Conservation (phyloP, 306 rosid species). For the peach (Prunus persica) region Prunus_persica_NCBIv2 NC_034013.1:16700501-16701000, state of each 20-base stretch:
- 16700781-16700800: not conserved
- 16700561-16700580: too few relatives aligned
- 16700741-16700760: not conserved
- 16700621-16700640: not conserved
- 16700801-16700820: too few relatives aligned
- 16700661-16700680: not conserved
- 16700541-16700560: not conserved
- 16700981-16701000: slow-evolving; percentile 47
- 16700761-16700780: not conserved
- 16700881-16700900: slow-evolving; percentile 10
- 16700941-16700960: slow-evolving; percentile 57
- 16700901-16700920: slow-evolving; percentile 78
- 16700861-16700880: slow-evolving; percentile 13
- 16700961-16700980: slow-evolving; percentile 59
- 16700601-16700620: not conserved
- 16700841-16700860: not conserved
- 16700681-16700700: not conserved
- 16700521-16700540: slow-evolving; percentile 4
- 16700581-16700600: not conserved
- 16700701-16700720: not conserved
- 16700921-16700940: slow-evolving; percentile 59
- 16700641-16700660: not conserved
- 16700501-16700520: slow-evolving; percentile 46
- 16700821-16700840: not conserved
- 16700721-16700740: not conserved